These are phyloP conservation scores for Phaeomoniella chlamydospora DNA, from an alignment of 2,329 filamentous ascomycete species.

Conservation along the genomic window DNA sequence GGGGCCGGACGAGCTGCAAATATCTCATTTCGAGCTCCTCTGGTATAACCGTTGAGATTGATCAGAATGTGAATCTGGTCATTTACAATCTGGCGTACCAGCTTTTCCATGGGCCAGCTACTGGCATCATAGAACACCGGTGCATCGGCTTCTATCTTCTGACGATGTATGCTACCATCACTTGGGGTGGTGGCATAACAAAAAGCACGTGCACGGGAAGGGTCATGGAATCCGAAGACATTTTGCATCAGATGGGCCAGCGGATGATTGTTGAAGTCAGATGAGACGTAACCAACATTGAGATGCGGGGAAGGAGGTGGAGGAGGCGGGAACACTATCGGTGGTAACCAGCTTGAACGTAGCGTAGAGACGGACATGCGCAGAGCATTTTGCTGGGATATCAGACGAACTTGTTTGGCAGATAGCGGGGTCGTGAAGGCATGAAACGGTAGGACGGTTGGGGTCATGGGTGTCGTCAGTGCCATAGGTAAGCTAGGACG, in stretches of 20 bases:
- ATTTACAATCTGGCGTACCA: conserved; percentile 72
- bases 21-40: conserved; percentile 91
- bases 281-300: conserved; percentile 93
- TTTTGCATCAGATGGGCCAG: conserved; percentile 97
- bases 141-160: conserved; percentile 85
- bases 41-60: conserved; percentile 95
- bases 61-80: conserved; percentile 90
- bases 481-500: conserved; percentile 59
- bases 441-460: conserved; percentile 91
- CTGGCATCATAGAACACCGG: conserved; percentile 85
- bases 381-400: conserved; percentile 86
- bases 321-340: conserved; percentile 71
- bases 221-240: conserved; percentile 83
- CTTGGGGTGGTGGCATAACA: conserved; percentile 93
- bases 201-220: conserved; percentile 60
- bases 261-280: conserved; percentile 97
- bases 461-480: conserved; percentile 69
- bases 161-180: conserved; percentile 75
- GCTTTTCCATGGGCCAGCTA: conserved; percentile 66
- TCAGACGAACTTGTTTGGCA: conserved; percentile 79
- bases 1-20: conserved; percentile 90
- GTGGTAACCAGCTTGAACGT: conserved; percentile 71
- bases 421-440: conserved; percentile 92
- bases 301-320: conserved; percentile 66
- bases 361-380: conserved; percentile 87